phyloP scores from a whole-genome alignment of 441 rosid genomes.

The Aleurites moluccanus region DNA sequence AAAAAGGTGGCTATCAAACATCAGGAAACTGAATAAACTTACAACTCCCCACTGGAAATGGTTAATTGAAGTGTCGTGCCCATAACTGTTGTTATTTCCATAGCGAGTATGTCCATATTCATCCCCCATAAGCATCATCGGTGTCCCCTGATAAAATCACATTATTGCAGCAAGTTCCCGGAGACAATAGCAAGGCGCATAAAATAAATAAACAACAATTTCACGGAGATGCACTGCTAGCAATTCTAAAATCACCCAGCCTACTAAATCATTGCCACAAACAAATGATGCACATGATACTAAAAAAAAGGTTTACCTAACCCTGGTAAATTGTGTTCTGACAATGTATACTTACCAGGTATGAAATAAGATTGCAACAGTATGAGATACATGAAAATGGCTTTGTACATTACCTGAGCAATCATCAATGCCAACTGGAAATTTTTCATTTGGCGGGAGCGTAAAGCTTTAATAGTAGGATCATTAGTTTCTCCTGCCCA shows the following conservation, averaged over 20 bases:
- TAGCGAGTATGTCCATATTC: constrained; percentile 87
- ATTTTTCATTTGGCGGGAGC: constrained; percentile 85
- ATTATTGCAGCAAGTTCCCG: background rate
- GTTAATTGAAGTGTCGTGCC: constrained; percentile 82
- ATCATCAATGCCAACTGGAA: constrained; percentile 87
- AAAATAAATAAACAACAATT: constrained; percentile 8
- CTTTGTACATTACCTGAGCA: constrained; percentile 61
- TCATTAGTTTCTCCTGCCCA: constrained; percentile 38
- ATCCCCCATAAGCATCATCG: constrained; percentile 98
- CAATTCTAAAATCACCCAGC: background rate
- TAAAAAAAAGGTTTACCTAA: background rate
- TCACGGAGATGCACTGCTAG: background rate
- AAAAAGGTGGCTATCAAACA: background rate
- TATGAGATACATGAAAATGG: background rate
- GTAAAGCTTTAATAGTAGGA: constrained; percentile 62
- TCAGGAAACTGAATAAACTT: constrained; percentile 13
- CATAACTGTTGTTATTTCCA: constrained; percentile 97
- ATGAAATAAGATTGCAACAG: background rate
- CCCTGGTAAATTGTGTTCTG: background rate
- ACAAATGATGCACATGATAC: background rate
- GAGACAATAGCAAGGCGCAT: background rate
- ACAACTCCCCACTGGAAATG: constrained; percentile 87
- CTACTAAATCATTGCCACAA: background rate
- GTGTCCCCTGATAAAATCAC: constrained; percentile 62
- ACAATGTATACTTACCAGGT: background rate